phyloP scores from a whole-genome alignment of 441 rosid species.

The Euphorbia celastroides region DNA sequence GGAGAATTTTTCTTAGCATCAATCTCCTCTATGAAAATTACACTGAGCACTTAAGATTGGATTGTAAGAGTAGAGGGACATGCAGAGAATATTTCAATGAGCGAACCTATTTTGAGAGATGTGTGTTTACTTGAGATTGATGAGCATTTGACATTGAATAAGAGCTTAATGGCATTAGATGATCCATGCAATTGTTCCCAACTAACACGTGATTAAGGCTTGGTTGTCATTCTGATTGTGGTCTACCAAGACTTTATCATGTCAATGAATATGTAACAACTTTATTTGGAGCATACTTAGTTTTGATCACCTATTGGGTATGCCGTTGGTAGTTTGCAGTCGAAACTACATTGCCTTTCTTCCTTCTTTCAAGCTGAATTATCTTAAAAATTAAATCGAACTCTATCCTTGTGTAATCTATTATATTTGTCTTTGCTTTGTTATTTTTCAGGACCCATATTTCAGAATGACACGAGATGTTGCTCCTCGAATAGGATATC shows the following conservation, averaged over 20 bases:
- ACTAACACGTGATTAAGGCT: too few species aligned
- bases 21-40: too few species aligned
- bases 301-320: neutral
- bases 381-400: neutral
- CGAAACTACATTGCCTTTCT: neutral
- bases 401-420: neutral
- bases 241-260: neutral
- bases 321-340: neutral
- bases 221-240: too few species aligned
- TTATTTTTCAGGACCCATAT: constrained; percentile 78
- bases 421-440: constrained; percentile 10
- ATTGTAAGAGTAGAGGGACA: too few species aligned
- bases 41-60: too few species aligned
- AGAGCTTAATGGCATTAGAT: too few species aligned
- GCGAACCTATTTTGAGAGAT: too few species aligned
- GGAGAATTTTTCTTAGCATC: neutral
- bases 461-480: constrained; percentile 96
- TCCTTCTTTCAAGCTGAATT: neutral
- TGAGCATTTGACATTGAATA: too few species aligned
- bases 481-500: constrained; percentile 86
- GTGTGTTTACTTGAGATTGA: too few species aligned
- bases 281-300: neutral
- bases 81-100: too few species aligned
- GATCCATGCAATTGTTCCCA: too few species aligned
- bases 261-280: neutral